Conservation (phyloP, 202 grass and related monocot species). For the Schoenoplectus triqueter region DNA sequence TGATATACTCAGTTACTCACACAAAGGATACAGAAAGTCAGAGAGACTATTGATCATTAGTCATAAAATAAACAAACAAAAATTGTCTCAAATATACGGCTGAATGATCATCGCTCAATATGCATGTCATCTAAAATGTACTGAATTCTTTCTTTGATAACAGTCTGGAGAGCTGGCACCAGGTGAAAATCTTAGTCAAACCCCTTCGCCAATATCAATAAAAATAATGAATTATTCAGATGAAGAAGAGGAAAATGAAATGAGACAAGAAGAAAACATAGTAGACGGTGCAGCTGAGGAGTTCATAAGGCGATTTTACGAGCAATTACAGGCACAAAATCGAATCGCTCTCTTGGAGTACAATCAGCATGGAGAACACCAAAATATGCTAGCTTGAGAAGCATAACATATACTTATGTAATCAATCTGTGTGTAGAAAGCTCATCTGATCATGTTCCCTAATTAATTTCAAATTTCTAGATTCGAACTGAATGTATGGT, state of each 20-base stretch:
- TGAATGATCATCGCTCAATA: not conserved
- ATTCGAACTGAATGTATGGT: conserved; percentile 20
- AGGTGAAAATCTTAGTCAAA: conserved; percentile 35
- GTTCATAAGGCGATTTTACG: conserved; percentile 93
- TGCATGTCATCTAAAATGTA: not conserved
- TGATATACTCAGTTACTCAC: not conserved
- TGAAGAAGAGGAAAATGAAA: conserved; percentile 43
- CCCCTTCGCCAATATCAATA: conserved; percentile 53
- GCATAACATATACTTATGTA: conserved; percentile 24
- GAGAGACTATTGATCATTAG: not conserved
- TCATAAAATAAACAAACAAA: not conserved
- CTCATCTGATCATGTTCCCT: not conserved
- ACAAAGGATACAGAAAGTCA: not conserved
- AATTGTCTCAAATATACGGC: not conserved
- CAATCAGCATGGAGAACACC: conserved; percentile 36
- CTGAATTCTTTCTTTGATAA: not conserved
- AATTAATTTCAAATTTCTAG: not conserved
- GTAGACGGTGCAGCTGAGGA: conserved; percentile 89
- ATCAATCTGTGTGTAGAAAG: conserved; percentile 26
- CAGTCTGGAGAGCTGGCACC: conserved; percentile 46
- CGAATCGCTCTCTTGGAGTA: conserved; percentile 55
- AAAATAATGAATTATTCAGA: conserved; percentile 63
- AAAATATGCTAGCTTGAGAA: conserved; percentile 42
- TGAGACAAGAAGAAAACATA: conserved; percentile 19
- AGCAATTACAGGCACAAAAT: conserved; percentile 76